Evolutionary conservation across 495 filamentous ascomycete species (phyloP).

Genomic region (Hyaloscypha finlandica): DNA sequence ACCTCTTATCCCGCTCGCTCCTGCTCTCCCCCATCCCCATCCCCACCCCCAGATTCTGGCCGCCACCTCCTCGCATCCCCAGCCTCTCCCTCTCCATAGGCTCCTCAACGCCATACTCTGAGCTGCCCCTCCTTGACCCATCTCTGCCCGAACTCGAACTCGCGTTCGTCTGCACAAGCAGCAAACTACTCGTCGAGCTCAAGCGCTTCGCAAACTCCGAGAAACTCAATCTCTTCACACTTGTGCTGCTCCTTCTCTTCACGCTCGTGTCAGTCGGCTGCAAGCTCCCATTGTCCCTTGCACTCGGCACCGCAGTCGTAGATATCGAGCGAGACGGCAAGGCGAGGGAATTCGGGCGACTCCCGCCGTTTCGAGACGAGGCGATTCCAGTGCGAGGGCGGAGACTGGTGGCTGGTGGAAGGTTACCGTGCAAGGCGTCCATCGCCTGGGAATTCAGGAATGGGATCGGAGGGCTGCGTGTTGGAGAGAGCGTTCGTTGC

Average conservation of each 20-base stretch:
- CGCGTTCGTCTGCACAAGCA: constrained; percentile 54
- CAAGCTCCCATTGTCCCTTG: constrained; percentile 11
- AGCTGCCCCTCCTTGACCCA: constrained; percentile 40
- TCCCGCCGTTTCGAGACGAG: constrained; percentile 13
- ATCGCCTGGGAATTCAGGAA: constrained; percentile 29
- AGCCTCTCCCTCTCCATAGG: constrained; percentile 13
- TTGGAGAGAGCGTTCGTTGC: constrained; percentile 22
- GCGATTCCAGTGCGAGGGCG: constrained; percentile 25
- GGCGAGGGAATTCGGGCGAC: constrained; percentile 25
- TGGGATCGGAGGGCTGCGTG: constrained; percentile 22
- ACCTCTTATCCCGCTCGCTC: constrained; percentile 26
- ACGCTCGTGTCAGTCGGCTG: constrained; percentile 17
- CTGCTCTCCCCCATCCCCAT: background rate
- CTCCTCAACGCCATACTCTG: constrained; percentile 47
- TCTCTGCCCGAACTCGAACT: constrained; percentile 26
- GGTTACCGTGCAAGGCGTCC: constrained; percentile 26
- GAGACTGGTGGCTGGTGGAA: constrained; percentile 8
- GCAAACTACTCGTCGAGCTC: constrained; percentile 50
- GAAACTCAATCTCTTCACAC: constrained; percentile 52
- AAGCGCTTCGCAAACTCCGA: constrained; percentile 56
- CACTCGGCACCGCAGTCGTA: constrained; percentile 20
- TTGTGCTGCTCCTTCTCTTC: constrained; percentile 48
- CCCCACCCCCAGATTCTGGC: background rate
- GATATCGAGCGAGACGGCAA: constrained; percentile 29
- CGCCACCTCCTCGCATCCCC: background rate